Evolutionary conservation across 805 yeast species (phyloP).

Genomic region (Cephaloascus fragrans): DNA sequence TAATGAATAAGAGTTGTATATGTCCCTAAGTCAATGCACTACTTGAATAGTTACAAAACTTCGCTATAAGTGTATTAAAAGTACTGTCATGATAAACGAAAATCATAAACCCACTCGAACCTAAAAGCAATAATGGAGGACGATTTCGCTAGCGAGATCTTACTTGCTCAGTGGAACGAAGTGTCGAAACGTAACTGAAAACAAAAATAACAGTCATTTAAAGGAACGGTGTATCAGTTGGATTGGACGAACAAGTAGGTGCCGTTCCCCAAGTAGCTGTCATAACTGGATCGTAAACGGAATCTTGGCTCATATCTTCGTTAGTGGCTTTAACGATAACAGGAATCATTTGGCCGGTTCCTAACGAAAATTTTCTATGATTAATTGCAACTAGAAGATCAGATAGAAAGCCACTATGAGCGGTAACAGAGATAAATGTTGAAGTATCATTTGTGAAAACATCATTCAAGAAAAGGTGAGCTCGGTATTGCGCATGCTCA

Average conservation of each 20-base stretch:
- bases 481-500: constrained; percentile 26
- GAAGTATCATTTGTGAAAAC: constrained; percentile 8
- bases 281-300: background rate
- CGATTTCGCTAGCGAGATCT: no score
- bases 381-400: constrained; percentile 36
- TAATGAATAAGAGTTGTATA: no score
- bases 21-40: no score
- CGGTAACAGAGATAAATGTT: constrained; percentile 29
- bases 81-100: no score
- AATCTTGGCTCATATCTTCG: background rate
- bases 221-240: no score
- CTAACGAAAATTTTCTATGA: constrained; percentile 37
- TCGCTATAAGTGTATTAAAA: no score
- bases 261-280: background rate
- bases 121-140: no score
- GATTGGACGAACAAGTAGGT: background rate
- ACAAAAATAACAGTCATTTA: no score
- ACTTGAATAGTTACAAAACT: no score
- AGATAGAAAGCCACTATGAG: constrained; percentile 42
- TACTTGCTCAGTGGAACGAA: no score
- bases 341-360: constrained; percentile 50
- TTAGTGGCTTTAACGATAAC: constrained; percentile 33
- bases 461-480: constrained; percentile 23
- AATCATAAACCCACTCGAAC: no score
- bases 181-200: no score